Percentiles rank a stretch among this genome's conserved stretches.
These are phyloP conservation scores for Thalia dealbata DNA, from an alignment of 176 grass and related monocot species.

Conservation along the genomic window DNA sequence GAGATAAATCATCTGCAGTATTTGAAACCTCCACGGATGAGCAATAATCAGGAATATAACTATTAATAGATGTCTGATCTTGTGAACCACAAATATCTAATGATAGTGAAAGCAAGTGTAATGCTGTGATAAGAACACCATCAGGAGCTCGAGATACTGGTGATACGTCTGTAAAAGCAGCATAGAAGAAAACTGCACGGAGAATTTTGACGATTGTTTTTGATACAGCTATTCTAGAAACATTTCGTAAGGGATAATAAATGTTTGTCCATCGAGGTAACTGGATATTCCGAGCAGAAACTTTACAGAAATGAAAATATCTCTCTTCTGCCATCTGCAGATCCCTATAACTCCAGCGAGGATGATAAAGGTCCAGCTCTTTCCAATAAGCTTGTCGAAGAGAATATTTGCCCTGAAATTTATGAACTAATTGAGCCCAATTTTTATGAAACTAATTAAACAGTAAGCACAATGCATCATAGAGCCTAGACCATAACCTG, in stretches of 20 bases:
- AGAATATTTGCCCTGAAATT: slow-evolving; percentile 78
- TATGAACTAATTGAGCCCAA: slow-evolving; percentile 13
- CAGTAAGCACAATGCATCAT: neutral
- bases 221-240: slow-evolving; percentile 75
- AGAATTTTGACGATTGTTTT: slow-evolving; percentile 71
- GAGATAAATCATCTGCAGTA: slow-evolving; percentile 33
- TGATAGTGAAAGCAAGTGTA: slow-evolving; percentile 76
- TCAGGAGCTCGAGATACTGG: slow-evolving; percentile 60
- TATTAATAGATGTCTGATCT: slow-evolving; percentile 20
- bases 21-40: slow-evolving; percentile 43
- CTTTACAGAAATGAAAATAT: slow-evolving; percentile 89
- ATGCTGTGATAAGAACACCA: slow-evolving; percentile 71
- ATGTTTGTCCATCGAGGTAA: slow-evolving; percentile 71
- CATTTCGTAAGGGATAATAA: slow-evolving; percentile 51
- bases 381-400: slow-evolving; percentile 76
- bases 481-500: slow-evolving; percentile 39
- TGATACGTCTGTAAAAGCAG: slow-evolving; percentile 35
- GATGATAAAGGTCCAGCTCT: slow-evolving; percentile 93
- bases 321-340: slow-evolving; percentile 93
- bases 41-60: slow-evolving; percentile 38
- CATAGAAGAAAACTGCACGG: slow-evolving; percentile 69
- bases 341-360: slow-evolving; percentile 90
- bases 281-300: slow-evolving; percentile 69
- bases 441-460: slow-evolving; percentile 11
- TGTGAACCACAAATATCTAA: slow-evolving; percentile 77